Evolutionary conservation across 768 basidiomycete genomes (phyloP).

Genomic region (Lyophyllum atratum): DNA sequence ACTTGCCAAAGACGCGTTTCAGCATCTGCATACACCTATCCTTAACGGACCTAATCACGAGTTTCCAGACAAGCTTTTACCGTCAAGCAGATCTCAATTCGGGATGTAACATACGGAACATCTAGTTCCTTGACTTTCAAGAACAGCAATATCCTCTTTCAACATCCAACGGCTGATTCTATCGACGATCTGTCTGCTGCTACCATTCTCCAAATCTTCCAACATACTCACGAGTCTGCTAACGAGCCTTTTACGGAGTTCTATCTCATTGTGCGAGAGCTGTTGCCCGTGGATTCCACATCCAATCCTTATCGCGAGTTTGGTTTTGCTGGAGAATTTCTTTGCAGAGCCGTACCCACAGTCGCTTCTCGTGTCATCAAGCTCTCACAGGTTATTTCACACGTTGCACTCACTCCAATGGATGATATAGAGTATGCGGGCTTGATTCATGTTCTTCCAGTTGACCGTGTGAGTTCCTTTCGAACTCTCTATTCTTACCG

Average conservation of each 20-base stretch:
- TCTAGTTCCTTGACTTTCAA: slow-evolving; percentile 1
- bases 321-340: slow-evolving; percentile 5
- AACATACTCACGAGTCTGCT: neutral
- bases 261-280: neutral
- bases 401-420: slow-evolving; percentile 10
- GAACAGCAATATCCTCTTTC: slow-evolving; percentile 9
- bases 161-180: neutral
- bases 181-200: neutral
- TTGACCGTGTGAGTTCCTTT: neutral
- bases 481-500: neutral
- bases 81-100: slow-evolving; percentile 1
- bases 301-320: neutral
- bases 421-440: neutral
- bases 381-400: slow-evolving; percentile 9
- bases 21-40: neutral
- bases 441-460: neutral
- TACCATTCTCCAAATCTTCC: slow-evolving; percentile 2
- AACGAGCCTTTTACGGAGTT: neutral
- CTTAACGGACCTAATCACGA: no score
- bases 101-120: slow-evolving; percentile 4
- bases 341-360: neutral
- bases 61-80: neutral
- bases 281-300: neutral
- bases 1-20: neutral
- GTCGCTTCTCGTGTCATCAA: neutral